These are phyloP conservation scores for Boletus vermiculosoides DNA, from an alignment of 768 basidiomycete species.

Conservation along the genomic window DNA sequence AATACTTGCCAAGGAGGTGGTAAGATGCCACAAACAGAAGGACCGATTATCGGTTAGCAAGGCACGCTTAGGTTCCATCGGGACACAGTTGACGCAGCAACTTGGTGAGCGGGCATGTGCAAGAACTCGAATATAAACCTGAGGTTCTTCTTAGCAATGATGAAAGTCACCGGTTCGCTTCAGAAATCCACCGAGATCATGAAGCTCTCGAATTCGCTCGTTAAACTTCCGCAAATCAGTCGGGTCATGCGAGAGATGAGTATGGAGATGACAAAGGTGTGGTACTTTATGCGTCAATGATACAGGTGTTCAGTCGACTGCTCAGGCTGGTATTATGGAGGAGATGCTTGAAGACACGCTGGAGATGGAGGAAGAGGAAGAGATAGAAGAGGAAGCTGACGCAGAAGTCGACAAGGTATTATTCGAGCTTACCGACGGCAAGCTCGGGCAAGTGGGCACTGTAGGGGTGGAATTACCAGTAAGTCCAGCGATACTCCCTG, in stretches of 20 bases:
- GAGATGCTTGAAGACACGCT: conserved; percentile 97
- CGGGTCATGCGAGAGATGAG: conserved; percentile 96
- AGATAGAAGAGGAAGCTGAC: conserved; percentile 94
- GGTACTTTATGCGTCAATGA: conserved; percentile 11
- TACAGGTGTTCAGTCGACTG: conserved; percentile 5
- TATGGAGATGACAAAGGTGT: conserved; percentile 98
- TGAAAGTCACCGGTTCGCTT: conserved; percentile 95
- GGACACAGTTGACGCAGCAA: conserved; percentile 86
- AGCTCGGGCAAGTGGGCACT: conserved; percentile 81
- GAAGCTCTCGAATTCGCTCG: conserved; percentile 91
- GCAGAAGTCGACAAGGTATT: conserved; percentile 96
- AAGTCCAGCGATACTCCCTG: conserved; percentile 31
- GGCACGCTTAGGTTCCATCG: conserved; percentile 87
- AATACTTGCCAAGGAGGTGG: conserved; percentile 91
- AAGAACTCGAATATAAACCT: neutral
- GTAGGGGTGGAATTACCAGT: conserved; percentile 77
- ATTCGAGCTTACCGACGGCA: conserved; percentile 93
- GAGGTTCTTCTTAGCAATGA: conserved; percentile 62
- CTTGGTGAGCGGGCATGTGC: conserved; percentile 58
- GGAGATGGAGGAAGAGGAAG: conserved; percentile 91
- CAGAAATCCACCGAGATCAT: conserved; percentile 99
- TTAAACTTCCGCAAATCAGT: conserved; percentile 91
- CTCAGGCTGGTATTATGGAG: conserved; percentile 94
- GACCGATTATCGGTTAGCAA: conserved; percentile 90
- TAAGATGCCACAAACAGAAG: conserved; percentile 92